Base-by-base conservation (phyloP, 345 rosid species). In the Aethionema arabicum region DNA sequence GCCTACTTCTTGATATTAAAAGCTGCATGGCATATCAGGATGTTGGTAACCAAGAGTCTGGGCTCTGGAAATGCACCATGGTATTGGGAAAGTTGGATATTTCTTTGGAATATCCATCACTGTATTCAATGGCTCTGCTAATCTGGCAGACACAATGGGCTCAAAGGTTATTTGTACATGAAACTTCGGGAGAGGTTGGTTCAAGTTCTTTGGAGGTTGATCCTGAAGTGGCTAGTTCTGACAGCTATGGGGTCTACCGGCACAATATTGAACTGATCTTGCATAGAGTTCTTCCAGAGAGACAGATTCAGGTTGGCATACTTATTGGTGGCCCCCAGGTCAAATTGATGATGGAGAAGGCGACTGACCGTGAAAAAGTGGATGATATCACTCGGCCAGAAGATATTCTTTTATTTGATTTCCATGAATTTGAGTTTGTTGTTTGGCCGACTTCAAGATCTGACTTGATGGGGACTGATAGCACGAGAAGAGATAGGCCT, bases 291-390 rank as follows among this genome's bases (percentile, higher is more conserved):
- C 78, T 85, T 66, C 92, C 87, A 8, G 86, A 80, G 82, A 85
- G 82, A 75, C 75, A 66, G 62, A 66, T 86, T 75, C 81, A 86
- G 72, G 74, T 88, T 72, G 95, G 82, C 63, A 76, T 77, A 54
- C 75, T 85, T 61, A 74, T 86, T 55, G 80, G 82, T 37, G 96
- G 98, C 55, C 95, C 95, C 58, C 80, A 61, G 40, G 63, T 88
- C 65, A 79, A 52, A 67, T 52, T 88, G 13, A 66, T 81, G 44
- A 61, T 76, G 4, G 73, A 73, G 76, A 81, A 80, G 60, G 59
- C 59, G 31, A 30, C 21, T 66, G 74, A 53, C 27, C 69, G 44
- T 40, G 61, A 56, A 59, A 61, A 70, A 45, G 56, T 41, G 59
- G 65, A 64, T 65, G 63, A 15, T 72, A 14, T 56, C 50, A 74